Base-by-base conservation (phyloP, 176 grass and related monocot genomes). In the Alopecurus myosuroides region DNA sequence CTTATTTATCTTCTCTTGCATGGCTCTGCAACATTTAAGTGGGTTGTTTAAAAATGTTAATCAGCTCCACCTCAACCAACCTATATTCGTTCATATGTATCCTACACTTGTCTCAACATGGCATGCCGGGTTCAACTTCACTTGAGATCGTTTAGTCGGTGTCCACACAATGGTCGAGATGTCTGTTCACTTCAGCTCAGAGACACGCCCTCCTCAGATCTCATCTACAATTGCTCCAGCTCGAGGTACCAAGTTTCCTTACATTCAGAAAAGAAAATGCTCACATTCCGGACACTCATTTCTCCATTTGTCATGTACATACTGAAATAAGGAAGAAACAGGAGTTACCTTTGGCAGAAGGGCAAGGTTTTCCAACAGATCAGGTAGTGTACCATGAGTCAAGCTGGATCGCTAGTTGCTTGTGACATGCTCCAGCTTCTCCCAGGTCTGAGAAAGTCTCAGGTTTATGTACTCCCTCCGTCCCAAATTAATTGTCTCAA, bases 41-140 rank as follows among this genome's bases (percentile, higher is more conserved):
- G 64, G 31, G 41, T 34, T 35, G 22, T 81, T 58, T 37, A 22
- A 48, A 80, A 65, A 88, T 44, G 42, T 15, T 9, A 3, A 46
- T 57, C 25, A 35, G 55, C 19, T 28, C 26, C 65, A 84, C 66
- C n/a, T 73, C 50, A 28, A 51, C 35, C 25, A n/a, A 64, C 34
- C 69, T 55, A 87, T 73, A 86, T 13, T 62, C 18, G 23, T 15
- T 66, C 60, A 80, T 73, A 36, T 36, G 49, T 40, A 48, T 77
- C 40, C 6, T 60, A 82, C 15, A 46, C 39, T 40, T 50, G 61
- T 25, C 48, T 58, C 37, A 80, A 26, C 51, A 78, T 58, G 5
- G 55, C 13, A 55, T 65, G 4, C 49, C 46, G 22, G 20, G n/a
- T 65, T 49, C 28, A 18, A 63, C 60, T 63, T 63, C 28, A 28